These are phyloP conservation scores for Colletotrichum trifolii DNA, from an alignment of 2,329 filamentous ascomycete genomes.

Conservation along the genomic window DNA sequence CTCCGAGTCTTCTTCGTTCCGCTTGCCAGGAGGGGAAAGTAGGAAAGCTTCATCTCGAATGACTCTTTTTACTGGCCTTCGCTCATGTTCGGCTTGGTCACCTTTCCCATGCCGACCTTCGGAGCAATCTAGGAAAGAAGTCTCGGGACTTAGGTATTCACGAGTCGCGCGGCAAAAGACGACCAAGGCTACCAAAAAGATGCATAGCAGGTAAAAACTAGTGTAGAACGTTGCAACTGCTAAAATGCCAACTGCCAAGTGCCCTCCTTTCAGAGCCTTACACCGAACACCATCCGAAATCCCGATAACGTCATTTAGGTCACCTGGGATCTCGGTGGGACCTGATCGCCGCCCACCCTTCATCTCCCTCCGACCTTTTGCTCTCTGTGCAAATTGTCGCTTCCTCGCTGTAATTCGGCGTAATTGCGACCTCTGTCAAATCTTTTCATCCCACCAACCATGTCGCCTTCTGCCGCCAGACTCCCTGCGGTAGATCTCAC, in stretches of 20 bases:
- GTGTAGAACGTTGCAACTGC: not conserved
- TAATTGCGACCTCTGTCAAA: not conserved
- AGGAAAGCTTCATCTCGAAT: conserved; percentile 9
- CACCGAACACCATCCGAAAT: conserved; percentile 35
- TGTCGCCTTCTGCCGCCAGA: not conserved
- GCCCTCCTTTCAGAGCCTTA: conserved; percentile 14
- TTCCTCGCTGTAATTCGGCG: conserved; percentile 6
- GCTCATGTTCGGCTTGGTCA: conserved; percentile 13
- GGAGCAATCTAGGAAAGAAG: conserved; percentile 27
- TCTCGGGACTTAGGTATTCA: conserved; percentile 15
- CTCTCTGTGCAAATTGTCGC: conserved; percentile 10
- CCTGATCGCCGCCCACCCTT: conserved; percentile 34
- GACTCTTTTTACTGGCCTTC: conserved; percentile 2
- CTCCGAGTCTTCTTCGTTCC: conserved; percentile 19
- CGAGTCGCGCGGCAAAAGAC: conserved; percentile 13
- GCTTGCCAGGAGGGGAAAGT: not conserved
- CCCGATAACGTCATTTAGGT: conserved; percentile 36
- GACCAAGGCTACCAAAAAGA: conserved; percentile 2
- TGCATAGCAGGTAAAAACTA: not conserved
- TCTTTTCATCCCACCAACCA: conserved; percentile 28
- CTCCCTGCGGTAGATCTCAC: conserved; percentile 3
- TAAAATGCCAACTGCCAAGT: not conserved
- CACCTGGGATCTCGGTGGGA: conserved; percentile 36
- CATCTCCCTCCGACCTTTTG: conserved; percentile 4
- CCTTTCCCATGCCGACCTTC: conserved; percentile 23